Conservation (phyloP, 257 asterid genomes). For the Solanum etuberosum region DNA sequence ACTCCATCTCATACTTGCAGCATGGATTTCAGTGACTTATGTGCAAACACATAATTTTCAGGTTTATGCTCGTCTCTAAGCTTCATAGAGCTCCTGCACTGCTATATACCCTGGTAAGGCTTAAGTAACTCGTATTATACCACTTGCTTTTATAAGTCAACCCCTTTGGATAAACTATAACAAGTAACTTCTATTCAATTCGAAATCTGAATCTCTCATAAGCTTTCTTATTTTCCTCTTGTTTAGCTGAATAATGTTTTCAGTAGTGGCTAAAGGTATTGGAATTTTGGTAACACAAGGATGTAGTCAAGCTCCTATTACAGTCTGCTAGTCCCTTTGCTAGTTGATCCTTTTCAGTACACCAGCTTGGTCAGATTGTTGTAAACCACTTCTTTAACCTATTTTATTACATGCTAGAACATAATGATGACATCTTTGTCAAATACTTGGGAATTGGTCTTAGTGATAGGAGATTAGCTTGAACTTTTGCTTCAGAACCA, state of each 20-base stretch:
- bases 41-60: constrained; percentile 15
- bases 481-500: not conserved
- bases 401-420: not conserved
- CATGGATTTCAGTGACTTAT: not conserved
- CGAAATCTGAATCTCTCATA: not conserved
- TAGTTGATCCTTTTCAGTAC: not conserved
- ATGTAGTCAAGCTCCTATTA: not conserved
- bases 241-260: not conserved
- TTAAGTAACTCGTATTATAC: constrained; percentile 4
- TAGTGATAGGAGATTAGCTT: not conserved
- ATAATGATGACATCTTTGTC: not conserved
- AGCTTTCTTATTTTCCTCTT: not conserved
- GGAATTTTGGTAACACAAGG: not conserved
- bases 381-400: not conserved
- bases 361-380: not conserved
- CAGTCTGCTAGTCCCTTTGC: not conserved
- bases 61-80: constrained; percentile 95
- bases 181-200: not conserved
- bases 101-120: constrained; percentile 89
- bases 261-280: not conserved
- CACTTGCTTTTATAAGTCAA: not conserved
- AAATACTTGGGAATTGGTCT: not conserved
- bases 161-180: not conserved
- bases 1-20: not conserved
- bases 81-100: constrained; percentile 73